Base-by-base conservation (phyloP, 1,284 basidiomycete genomes). In the Heterobasidion parviporum region DNA sequence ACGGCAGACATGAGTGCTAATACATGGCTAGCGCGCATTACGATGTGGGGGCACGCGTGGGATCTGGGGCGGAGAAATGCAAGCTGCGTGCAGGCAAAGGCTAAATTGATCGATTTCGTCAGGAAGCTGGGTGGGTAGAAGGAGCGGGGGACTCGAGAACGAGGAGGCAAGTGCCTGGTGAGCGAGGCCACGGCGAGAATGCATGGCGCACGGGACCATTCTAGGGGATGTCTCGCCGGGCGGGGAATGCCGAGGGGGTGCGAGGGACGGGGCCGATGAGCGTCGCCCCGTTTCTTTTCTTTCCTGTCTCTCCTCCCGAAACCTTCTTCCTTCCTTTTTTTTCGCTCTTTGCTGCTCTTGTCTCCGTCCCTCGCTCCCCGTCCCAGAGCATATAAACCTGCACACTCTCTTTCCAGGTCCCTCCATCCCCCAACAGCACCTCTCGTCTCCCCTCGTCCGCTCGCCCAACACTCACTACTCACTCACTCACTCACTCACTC, bases 381-480 rank as follows among this genome's bases (percentile, higher is more conserved):
- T 6, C 38, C 38, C 38, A 41, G 38, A 41, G 38, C n/a, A 48
- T 18, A 48, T 18, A 32, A 48, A 16, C 46, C 46, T 20, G 46
- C 26, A 26, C 18, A 18, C 46, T 48, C 12, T 48, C 46, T 48
- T 48, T 7, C 46, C 38, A 41, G 38, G 10, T 41, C 38, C n/a
- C 46, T 48, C 18, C 9, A 14, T 16, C 18, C 46, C 26, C 46
- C 16, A 32, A 44, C 41, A 44, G 41, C 41, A 16, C 41, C 3
- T 10, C 26, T 55, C 48, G 44, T 14, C 54, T 44, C 16, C 52
- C 26, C 38, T 53, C 38, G 16, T 20, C 10, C 38, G 38, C 38
- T 32, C 10, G 20, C 20, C 44, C 20, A 33, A 10, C 54, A 35
- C 53, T 52, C 59, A 54, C 56, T 60, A 55, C 41, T 14, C 41